phyloP scores from a whole-genome alignment of 148 eudicot species.

The Pharnaceum exiguum region DNA sequence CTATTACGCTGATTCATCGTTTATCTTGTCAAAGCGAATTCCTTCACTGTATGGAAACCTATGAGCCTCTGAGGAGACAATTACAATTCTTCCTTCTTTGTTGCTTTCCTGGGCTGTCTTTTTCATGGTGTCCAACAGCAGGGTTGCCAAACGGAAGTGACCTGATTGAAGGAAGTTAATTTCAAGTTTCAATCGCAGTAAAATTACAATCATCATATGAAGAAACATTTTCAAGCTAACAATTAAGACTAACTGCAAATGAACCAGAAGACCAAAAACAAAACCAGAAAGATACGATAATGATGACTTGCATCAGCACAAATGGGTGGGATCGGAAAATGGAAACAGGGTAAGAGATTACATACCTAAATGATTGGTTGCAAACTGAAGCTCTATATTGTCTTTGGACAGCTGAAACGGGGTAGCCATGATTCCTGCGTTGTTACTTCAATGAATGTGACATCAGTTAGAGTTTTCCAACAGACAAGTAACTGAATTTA shows the following conservation, averaged over 20 bases:
- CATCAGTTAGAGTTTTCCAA: not conserved
- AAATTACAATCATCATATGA: not conserved
- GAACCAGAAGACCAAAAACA: not conserved
- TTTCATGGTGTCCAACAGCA: constrained; percentile 73
- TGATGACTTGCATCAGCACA: no score
- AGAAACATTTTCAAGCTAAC: not conserved
- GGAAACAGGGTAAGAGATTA: not conserved
- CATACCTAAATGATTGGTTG: constrained; percentile 83
- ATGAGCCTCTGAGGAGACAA: constrained; percentile 64
- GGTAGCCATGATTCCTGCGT: constrained; percentile 92
- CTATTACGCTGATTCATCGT: constrained; percentile 51
- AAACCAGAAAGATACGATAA: no score
- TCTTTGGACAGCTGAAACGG: constrained; percentile 76
- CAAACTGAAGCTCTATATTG: constrained; percentile 80
- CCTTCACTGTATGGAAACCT: constrained; percentile 59
- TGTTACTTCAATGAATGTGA: constrained; percentile 46
- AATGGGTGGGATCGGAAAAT: not conserved
- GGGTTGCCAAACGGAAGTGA: constrained; percentile 79
- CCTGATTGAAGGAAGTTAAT: constrained; percentile 31
- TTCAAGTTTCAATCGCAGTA: not conserved
- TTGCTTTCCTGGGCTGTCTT: constrained; percentile 52
- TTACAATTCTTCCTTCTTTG: constrained; percentile 79
- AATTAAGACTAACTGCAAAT: not conserved
- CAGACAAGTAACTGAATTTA: no score
- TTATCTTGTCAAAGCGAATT: constrained; percentile 67